These are phyloP conservation scores for Citrus medica DNA, from an alignment of 345 rosid genomes.

Conservation along the genomic window DNA sequence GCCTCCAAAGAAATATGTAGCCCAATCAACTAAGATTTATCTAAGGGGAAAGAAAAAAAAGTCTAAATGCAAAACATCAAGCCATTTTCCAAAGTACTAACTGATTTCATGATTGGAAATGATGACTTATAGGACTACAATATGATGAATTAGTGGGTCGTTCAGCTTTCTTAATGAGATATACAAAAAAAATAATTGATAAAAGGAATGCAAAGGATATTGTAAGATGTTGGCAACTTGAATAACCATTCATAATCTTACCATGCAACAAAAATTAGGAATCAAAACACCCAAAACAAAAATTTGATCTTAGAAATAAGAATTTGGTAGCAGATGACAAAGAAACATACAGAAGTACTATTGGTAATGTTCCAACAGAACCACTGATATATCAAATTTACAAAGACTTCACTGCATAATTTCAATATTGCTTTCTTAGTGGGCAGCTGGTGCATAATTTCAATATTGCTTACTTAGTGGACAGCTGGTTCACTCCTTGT, in stretches of 20 bases:
- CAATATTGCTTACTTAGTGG: not conserved
- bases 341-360: not conserved
- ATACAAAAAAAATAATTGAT: no score
- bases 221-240: not conserved
- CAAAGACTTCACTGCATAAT: not conserved
- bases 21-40: not conserved
- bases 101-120: not conserved
- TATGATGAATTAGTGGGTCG: not conserved
- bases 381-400: not conserved
- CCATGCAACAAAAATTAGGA: not conserved
- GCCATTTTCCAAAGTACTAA: not conserved
- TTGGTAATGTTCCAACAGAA: not conserved
- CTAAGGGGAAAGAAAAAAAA: not conserved
- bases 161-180: not conserved
- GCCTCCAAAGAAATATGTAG: not conserved
- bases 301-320: not conserved
- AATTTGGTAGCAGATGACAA: not conserved
- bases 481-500: no score
- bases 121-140: not conserved
- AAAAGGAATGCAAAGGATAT: not conserved
- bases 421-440: constrained; percentile 1
- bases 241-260: not conserved
- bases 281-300: not conserved
- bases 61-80: not conserved
- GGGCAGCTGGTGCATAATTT: not conserved